Evolutionary conservation across 495 filamentous ascomycete species (phyloP).

Genomic region (Monascus purpureus): DNA sequence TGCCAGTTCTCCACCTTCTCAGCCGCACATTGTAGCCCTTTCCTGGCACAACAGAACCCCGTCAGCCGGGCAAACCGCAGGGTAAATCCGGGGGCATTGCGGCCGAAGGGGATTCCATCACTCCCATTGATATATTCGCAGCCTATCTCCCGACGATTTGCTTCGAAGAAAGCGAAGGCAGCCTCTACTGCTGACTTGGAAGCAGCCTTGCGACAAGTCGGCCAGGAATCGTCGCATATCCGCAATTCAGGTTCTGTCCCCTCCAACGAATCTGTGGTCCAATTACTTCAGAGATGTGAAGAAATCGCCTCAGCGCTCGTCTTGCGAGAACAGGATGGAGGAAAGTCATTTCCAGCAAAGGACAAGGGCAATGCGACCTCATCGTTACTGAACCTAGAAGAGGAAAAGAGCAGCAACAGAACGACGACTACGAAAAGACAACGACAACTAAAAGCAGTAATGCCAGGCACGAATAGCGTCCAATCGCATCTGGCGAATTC

Average conservation of each 20-base stretch:
- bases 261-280: slow-evolving; percentile 23
- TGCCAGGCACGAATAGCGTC: slow-evolving; percentile 5
- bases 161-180: slow-evolving; percentile 6
- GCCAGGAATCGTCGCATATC: slow-evolving; percentile 13
- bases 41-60: slow-evolving; percentile 9
- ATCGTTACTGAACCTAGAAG: slow-evolving; percentile 37
- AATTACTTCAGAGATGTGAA: slow-evolving; percentile 31
- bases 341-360: slow-evolving; percentile 5
- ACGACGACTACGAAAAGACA: slow-evolving; percentile 4
- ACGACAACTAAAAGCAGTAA: too few relatives aligned
- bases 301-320: slow-evolving; percentile 22
- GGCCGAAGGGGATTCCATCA: slow-evolving; percentile 4
- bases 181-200: slow-evolving; percentile 4
- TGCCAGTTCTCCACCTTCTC: slow-evolving; percentile 19
- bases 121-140: slow-evolving; percentile 1
- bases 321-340: slow-evolving; percentile 14
- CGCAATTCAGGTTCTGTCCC: slow-evolving; percentile 22
- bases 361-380: slow-evolving; percentile 29
- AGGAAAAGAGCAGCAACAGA: slow-evolving; percentile 15
- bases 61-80: slow-evolving; percentile 3
- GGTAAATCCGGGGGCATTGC: slow-evolving; percentile 8
- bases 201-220: slow-evolving; percentile 14
- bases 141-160: slow-evolving; percentile 3
- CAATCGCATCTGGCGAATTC: slow-evolving; percentile 20
- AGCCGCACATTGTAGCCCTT: slow-evolving; percentile 8